Conservation (phyloP, 139 green algal species). For the Mesostigma viride region DNA sequence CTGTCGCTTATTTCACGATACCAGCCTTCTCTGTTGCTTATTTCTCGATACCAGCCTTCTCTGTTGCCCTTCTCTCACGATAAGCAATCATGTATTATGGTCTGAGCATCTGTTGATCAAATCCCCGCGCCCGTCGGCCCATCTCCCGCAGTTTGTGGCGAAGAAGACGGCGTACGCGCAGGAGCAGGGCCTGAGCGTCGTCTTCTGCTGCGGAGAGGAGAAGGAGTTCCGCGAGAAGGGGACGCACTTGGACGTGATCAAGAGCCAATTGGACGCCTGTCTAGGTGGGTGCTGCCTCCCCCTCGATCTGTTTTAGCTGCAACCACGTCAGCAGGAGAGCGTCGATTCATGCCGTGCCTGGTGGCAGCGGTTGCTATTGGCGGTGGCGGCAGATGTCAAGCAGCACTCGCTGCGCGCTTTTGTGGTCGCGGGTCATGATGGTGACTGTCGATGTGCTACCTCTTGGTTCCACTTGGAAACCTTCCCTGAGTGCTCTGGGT, state of each 20-base stretch:
- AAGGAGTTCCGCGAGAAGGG: neutral
- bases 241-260: neutral
- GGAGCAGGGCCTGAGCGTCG: conserved; percentile 62
- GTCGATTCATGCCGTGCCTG: neutral
- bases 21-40: no score
- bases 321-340: neutral
- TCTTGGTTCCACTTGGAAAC: neutral
- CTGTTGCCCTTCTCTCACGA: no score
- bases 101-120: no score
- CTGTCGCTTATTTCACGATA: no score
- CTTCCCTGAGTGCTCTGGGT: neutral
- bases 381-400: no score
- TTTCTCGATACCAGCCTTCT: no score
- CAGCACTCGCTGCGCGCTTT: no score
- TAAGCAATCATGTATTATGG: no score
- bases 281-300: no score
- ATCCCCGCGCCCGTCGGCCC: no score
- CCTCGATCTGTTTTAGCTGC: no score
- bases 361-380: neutral
- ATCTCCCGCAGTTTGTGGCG: conserved; percentile 60
- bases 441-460: neutral
- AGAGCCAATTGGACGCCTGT: neutral
- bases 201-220: conserved; percentile 15
- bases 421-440: no score
- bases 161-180: conserved; percentile 81